A percentile compares a stretch with the other conserved stretches of the same genome.
phyloP scores from a whole-genome alignment of 441 rosid species.

The Mallotus repandus region DNA sequence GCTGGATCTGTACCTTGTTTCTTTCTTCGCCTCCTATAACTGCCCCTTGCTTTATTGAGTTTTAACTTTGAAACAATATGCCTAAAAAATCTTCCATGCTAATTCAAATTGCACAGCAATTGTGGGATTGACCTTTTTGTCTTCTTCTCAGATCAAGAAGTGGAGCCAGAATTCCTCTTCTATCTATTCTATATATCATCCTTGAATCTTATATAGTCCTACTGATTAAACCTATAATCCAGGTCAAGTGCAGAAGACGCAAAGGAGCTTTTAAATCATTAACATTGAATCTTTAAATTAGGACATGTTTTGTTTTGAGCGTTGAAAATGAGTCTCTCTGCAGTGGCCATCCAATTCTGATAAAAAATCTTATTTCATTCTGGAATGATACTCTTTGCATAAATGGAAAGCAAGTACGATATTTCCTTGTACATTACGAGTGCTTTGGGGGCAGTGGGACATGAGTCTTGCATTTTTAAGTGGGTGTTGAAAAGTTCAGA shows the following conservation, averaged over 20 bases:
- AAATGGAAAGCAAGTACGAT: background rate
- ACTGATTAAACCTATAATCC: background rate
- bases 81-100: too few relatives aligned
- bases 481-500: too few relatives aligned
- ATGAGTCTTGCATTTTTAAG: too few relatives aligned
- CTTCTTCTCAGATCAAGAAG: background rate
- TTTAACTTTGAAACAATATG: too few relatives aligned
- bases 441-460: too few relatives aligned
- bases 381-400: background rate
- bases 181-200: background rate
- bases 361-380: background rate
- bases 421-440: too few relatives aligned
- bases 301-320: background rate
- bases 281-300: too few relatives aligned
- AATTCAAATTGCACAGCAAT: background rate
- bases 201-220: background rate
- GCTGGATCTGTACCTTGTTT: background rate
- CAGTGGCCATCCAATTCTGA: background rate
- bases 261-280: background rate
- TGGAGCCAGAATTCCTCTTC: background rate
- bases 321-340: background rate
- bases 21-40: too few relatives aligned
- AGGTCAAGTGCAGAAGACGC: background rate
- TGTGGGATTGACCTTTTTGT: too few relatives aligned
- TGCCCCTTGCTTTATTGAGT: too few relatives aligned